Percentiles rank a stretch among this genome's conserved stretches.
These are phyloP conservation scores for Cladophialophora yegresii DNA, from an alignment of 2,329 filamentous ascomycete species.

Conservation along the genomic window DNA sequence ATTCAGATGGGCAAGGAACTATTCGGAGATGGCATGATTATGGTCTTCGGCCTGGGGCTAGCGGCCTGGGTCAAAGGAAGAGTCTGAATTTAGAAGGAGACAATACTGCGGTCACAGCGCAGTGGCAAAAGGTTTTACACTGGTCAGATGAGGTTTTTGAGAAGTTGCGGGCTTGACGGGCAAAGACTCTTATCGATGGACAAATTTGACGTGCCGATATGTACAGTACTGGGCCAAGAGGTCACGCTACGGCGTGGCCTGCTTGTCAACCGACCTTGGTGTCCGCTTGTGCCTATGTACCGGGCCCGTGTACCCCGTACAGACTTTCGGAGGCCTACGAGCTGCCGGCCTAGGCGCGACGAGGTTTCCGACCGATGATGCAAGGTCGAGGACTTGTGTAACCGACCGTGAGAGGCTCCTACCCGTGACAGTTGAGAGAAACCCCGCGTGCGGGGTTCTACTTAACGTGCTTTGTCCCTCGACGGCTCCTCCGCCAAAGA, in stretches of 20 bases:
- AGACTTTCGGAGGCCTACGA: neutral
- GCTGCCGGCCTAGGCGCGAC: neutral
- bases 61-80: constrained; percentile 45
- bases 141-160: constrained; percentile 9
- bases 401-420: neutral
- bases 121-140: neutral
- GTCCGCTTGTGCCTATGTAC: neutral
- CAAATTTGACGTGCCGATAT: neutral
- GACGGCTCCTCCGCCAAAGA: neutral
- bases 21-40: constrained; percentile 48
- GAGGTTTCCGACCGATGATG: neutral
- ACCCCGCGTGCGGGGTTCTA: neutral
- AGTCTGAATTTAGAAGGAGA: constrained; percentile 20
- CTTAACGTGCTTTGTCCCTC: neutral
- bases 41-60: constrained; percentile 50
- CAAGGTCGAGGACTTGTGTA: neutral
- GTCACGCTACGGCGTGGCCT: neutral
- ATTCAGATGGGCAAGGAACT: constrained; percentile 46
- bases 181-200: neutral
- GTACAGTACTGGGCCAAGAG: neutral
- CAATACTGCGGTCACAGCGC: neutral
- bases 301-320: neutral
- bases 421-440: neutral
- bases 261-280: neutral
- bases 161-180: neutral